phyloP scores from a whole-genome alignment of 257 asterid species.

The Ilex asprella region DNA sequence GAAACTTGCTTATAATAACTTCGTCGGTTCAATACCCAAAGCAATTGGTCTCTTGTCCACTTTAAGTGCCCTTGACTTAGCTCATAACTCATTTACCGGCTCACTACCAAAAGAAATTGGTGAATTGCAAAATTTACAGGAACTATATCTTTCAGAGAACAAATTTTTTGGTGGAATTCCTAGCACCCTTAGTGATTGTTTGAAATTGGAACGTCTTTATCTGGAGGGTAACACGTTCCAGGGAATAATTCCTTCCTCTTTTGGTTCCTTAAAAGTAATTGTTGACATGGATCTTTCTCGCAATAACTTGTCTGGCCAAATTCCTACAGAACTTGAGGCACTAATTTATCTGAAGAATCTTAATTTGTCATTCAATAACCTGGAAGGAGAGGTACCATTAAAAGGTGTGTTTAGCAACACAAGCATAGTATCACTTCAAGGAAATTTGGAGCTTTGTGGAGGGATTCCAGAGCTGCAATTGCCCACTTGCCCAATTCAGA shows the following conservation, averaged over 20 bases:
- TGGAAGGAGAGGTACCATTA: too few species aligned
- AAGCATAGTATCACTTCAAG: too few species aligned
- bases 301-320: conserved; percentile 17
- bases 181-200: background rate
- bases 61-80: background rate
- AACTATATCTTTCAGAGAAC: conserved; percentile 13
- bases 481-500: too few species aligned
- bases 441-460: too few species aligned
- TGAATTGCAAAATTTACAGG: conserved; percentile 5
- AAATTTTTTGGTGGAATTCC: conserved; percentile 15
- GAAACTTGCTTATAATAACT: too few species aligned
- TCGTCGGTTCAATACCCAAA: too few species aligned
- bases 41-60: too few species aligned
- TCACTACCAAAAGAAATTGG: conserved; percentile 10
- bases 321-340: conserved; percentile 3
- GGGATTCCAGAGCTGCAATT: too few species aligned
- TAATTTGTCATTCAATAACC: too few species aligned
- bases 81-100: conserved; percentile 14
- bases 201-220: conserved; percentile 12
- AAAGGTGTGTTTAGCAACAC: too few species aligned
- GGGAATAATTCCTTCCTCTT: background rate
- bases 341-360: too few species aligned
- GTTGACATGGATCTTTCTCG: conserved; percentile 14
- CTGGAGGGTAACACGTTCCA: background rate
- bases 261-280: conserved; percentile 14